Evolutionary conservation across 1,284 basidiomycete genomes (phyloP).

Genomic region (Ustilago vetiveriae): DNA sequence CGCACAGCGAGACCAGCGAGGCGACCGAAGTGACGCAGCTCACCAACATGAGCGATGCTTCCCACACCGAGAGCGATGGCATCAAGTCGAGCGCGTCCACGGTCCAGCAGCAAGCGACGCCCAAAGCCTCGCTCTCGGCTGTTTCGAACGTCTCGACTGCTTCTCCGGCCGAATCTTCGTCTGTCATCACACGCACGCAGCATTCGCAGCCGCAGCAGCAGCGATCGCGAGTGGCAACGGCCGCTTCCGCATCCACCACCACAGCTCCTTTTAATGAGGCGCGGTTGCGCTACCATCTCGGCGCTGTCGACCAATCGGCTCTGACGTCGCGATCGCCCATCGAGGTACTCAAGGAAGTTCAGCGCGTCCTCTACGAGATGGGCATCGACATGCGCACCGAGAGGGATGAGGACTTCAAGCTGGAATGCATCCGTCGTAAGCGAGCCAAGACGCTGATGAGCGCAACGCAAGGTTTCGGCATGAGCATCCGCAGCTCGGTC

Average conservation of each 20-base stretch:
- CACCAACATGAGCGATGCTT: slow-evolving; percentile 34
- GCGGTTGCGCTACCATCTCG: slow-evolving; percentile 83
- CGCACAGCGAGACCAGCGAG: slow-evolving; percentile 61
- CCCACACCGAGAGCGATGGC: slow-evolving; percentile 27
- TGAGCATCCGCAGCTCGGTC: slow-evolving; percentile 59
- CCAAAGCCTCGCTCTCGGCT: slow-evolving; percentile 47
- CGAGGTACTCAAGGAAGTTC: slow-evolving; percentile 86
- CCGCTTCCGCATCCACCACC: neutral
- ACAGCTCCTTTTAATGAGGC: slow-evolving; percentile 69
- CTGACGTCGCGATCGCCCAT: slow-evolving; percentile 84
- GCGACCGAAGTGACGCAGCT: slow-evolving; percentile 44
- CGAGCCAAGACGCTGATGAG: slow-evolving; percentile 57
- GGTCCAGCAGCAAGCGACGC: slow-evolving; percentile 58
- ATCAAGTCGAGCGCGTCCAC: slow-evolving; percentile 57
- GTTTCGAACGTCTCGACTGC: slow-evolving; percentile 33
- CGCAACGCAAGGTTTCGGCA: slow-evolving; percentile 57
- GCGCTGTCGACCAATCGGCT: slow-evolving; percentile 90
- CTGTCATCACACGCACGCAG: slow-evolving; percentile 8
- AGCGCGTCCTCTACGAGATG: slow-evolving; percentile 83
- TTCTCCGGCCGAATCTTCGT: slow-evolving; percentile 11
- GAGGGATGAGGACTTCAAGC: slow-evolving; percentile 77
- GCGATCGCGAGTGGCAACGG: slow-evolving; percentile 6
- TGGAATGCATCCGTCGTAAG: slow-evolving; percentile 64
- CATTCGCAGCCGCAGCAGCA: slow-evolving; percentile 19
- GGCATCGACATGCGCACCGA: slow-evolving; percentile 85